Base-by-base conservation (phyloP, 2,329 filamentous ascomycete genomes). In the Penicillium brevicompactum region DNA sequence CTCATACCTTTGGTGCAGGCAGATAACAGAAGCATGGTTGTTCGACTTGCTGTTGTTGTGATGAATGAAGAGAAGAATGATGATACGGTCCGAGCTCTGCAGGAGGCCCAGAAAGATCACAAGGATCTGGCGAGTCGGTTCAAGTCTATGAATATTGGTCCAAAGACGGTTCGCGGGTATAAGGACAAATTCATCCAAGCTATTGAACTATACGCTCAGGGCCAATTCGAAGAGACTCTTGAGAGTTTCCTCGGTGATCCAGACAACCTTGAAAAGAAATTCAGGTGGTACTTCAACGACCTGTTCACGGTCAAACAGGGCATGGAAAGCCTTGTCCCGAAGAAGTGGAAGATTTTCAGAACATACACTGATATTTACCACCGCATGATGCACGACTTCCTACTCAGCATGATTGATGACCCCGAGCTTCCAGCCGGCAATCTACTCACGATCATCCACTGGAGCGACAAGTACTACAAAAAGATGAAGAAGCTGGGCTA, bases 241-340 rank as follows among this genome's bases (percentile, higher is more conserved):
- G 84, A 89, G 51, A 84, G 87, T 45, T 97, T 99, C 72, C 77
- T 93, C 50, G 89, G 88, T 37, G 91, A 97, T 68, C 90, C 94
- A 0, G 84, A 87, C 47, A 86, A 85, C 66, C 81, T 99, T 45
- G 90, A 95, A 61, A 96, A 96, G 79, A 87, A 85, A 62, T 85
- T 96, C 76, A 90, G 90, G 68, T 99, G 94, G 94, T 99, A 87
- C 76, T 99, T 97, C 79, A 97, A 97, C 77, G 93, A 99, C 72
- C 83, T 99, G 37, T 96, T 95, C 74, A 92, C 91, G 3, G 93
- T 97, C 69, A 92, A 93, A 74, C 83, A 95, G 59, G 93, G 94
- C 68, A 96, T 99, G 90, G 85, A 89, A 57, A 85, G 86, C 27
- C 81, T 99, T 50, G 92, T 97, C 85, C 94, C 95, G 8, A 93